phyloP scores from a whole-genome alignment of 495 filamentous ascomycete genomes.

The Penicillium pancosmium region DNA sequence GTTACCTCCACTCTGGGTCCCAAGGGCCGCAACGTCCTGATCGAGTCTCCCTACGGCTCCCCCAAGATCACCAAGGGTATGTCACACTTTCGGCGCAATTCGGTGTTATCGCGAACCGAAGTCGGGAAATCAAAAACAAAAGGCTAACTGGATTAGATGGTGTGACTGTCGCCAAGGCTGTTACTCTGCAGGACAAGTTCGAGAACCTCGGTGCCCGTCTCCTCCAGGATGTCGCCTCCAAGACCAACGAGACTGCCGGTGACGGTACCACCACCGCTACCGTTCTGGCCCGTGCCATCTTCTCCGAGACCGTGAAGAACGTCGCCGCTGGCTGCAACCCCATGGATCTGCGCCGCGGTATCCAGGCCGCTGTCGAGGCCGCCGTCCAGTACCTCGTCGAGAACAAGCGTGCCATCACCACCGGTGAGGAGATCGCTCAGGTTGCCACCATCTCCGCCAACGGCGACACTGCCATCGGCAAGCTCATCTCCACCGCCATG shows the following conservation, averaged over 20 bases:
- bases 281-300: constrained; percentile 95
- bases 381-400: constrained; percentile 90
- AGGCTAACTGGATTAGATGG: constrained; percentile 62
- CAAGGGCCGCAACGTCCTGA: constrained; percentile 97
- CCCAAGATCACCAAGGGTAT: constrained; percentile 99
- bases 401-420: constrained; percentile 97
- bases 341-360: constrained; percentile 96
- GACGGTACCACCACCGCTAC: constrained; percentile 98
- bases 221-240: constrained; percentile 96
- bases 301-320: constrained; percentile 99
- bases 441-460: constrained; percentile 98
- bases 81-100: constrained; percentile 21
- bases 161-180: constrained; percentile 91
- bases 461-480: constrained; percentile 93
- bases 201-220: constrained; percentile 98
- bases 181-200: constrained; percentile 96
- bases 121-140: neutral
- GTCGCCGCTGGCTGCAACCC: constrained; percentile 99
- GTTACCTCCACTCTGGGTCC: constrained; percentile 96
- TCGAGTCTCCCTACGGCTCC: constrained; percentile 96
- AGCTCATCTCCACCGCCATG: constrained; percentile 96
- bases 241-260: constrained; percentile 98
- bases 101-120: neutral
- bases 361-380: constrained; percentile 92
- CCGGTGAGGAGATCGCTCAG: constrained; percentile 94